phyloP scores from a whole-genome alignment of 164 flowering plant species.

The Magnolia sinica region DNA sequence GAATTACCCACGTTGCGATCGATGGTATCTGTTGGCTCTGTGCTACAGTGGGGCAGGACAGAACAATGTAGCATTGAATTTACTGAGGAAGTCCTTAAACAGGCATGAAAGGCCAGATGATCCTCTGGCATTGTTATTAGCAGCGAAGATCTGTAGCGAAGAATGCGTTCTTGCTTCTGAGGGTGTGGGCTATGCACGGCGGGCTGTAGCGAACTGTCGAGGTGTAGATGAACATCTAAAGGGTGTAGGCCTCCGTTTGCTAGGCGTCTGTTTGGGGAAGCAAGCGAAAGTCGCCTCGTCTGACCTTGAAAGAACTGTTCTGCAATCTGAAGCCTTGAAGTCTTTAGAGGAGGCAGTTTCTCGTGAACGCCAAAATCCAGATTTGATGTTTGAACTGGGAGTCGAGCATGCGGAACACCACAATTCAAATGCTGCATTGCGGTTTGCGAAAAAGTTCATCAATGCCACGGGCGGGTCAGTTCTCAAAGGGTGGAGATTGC shows the following conservation, averaged over 20 bases:
- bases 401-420: slow-evolving; percentile 78
- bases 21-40: slow-evolving; percentile 82
- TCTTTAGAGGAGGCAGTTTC: slow-evolving; percentile 60
- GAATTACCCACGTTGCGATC: slow-evolving; percentile 57
- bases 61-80: slow-evolving; percentile 56
- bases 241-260: slow-evolving; percentile 65
- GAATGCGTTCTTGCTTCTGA: slow-evolving; percentile 72
- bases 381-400: slow-evolving; percentile 71
- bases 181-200: slow-evolving; percentile 78
- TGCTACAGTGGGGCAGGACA: slow-evolving; percentile 68
- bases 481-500: slow-evolving; percentile 88
- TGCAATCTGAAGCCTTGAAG: slow-evolving; percentile 84
- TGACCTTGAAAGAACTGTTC: slow-evolving; percentile 71
- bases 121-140: slow-evolving; percentile 56
- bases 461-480: slow-evolving; percentile 86
- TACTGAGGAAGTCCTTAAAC: slow-evolving; percentile 74
- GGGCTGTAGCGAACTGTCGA: slow-evolving; percentile 48
- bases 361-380: slow-evolving; percentile 54
- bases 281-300: slow-evolving; percentile 77
- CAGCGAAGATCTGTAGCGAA: slow-evolving; percentile 75
- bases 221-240: slow-evolving; percentile 57
- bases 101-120: slow-evolving; percentile 75
- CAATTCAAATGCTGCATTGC: slow-evolving; percentile 69
- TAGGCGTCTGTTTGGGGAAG: slow-evolving; percentile 82
- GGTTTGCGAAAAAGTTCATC: slow-evolving; percentile 69